Conservation (phyloP, 345 rosid species). For the Raphanus sativus region DNA sequence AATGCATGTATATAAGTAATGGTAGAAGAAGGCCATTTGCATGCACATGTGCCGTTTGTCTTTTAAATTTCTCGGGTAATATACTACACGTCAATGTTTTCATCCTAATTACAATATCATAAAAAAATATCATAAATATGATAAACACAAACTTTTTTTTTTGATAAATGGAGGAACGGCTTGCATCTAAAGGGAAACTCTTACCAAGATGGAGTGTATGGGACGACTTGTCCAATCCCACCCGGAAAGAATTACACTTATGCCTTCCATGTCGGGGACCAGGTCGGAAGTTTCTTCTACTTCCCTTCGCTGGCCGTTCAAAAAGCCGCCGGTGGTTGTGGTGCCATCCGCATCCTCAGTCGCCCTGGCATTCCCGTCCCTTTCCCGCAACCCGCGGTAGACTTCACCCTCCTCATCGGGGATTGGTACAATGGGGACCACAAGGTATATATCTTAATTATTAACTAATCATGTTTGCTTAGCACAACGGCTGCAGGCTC, state of each 20-base stretch:
- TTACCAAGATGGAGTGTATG: constrained; percentile 76
- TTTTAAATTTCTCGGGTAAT: not conserved
- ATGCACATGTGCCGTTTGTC: constrained; percentile 20
- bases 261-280: constrained; percentile 75
- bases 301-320: constrained; percentile 86
- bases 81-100: constrained; percentile 14
- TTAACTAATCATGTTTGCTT: too few species aligned
- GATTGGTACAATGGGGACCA: constrained; percentile 74
- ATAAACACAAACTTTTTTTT: not conserved
- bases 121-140: not conserved
- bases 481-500: too few species aligned
- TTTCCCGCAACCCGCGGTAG: constrained; percentile 70
- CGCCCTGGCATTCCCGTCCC: constrained; percentile 85
- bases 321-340: constrained; percentile 89
- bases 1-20: not conserved
- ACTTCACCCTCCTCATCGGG: constrained; percentile 72
- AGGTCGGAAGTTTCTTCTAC: constrained; percentile 84
- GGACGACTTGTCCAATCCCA: constrained; percentile 94
- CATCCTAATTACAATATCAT: not conserved
- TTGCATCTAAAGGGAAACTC: constrained; percentile 87
- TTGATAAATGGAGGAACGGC: constrained; percentile 62
- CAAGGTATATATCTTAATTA: constrained; percentile 41
- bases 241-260: constrained; percentile 88
- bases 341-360: constrained; percentile 73
- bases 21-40: not conserved